Evolutionary conservation across 106 monocot genomes (phyloP), one percentile per base, ranked within the genome.

Genomic region (Platanthera zijinensis): DNA sequence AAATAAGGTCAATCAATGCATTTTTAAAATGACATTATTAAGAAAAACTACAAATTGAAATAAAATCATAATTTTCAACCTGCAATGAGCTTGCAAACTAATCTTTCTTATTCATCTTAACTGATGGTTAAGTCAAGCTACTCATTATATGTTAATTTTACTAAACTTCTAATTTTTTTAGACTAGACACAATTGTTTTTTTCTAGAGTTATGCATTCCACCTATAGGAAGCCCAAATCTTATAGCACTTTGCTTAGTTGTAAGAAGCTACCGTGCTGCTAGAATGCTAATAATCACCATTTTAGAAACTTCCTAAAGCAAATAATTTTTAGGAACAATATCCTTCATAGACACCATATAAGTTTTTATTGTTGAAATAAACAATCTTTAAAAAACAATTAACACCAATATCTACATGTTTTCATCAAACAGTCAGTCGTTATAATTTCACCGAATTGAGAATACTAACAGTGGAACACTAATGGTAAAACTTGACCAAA

Each of bases 1-100:
- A 54, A 78, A 74, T 18, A 63, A n/a, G 57, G 69, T 46, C 56
- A 77, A 19, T 57, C 73, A 57, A 63, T 48, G 28, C 53, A 74
- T 66, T 70, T 62, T 66, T 32, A 53, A 30, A 57, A 32, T 25
- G 39, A 39, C 63, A 76, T 18, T 48, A 71, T 48, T 67, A 47
- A 57, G 47, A n/a, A 12, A 54, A 78, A 32, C 32, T 32, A 32
- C 32, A 32, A 56, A 57, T 52, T 10, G 53, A 22, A 77, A 77
- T 18, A 13, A 77, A 74, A 48, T 21, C 62, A 22, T 18, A 62
- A 21, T 21, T 62, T 6, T 62, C 72, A 72, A 72, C 3, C 13
- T 17, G 72, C 48, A 72, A 19, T 50, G 51, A 72, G 7, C 13
- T 2, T 50, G 62, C 22, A 14, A 22, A 9, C 62, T 21, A 62